phyloP scores from a whole-genome alignment of 2,329 filamentous ascomycete species.

The Fusarium sp. region DNA sequence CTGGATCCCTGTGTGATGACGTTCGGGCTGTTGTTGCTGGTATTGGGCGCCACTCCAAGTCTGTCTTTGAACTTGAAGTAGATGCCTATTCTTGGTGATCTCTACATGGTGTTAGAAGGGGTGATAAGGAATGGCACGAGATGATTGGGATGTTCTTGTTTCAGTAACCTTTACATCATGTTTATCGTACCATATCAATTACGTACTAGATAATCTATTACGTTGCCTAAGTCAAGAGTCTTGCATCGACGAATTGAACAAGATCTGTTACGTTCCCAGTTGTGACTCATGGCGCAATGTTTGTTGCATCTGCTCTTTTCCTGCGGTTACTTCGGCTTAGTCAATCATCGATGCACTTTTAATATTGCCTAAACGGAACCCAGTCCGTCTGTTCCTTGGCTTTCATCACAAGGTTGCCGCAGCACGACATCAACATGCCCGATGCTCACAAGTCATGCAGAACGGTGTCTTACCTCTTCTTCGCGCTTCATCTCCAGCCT shows the following conservation, averaged over 20 bases:
- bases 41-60: not conserved
- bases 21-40: conserved; percentile 1
- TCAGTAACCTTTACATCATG: not conserved
- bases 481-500: accelerated
- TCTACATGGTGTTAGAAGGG: not conserved
- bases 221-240: not conserved
- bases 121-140: accelerated
- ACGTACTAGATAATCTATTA: not conserved
- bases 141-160: not conserved
- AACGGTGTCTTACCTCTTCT: too few relatives aligned
- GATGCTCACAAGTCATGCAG: too few relatives aligned
- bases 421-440: not conserved
- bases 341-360: accelerated
- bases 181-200: too few relatives aligned
- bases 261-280: too few relatives aligned
- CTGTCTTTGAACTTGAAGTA: conserved; percentile 11
- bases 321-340: not conserved
- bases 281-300: not conserved
- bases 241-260: not conserved
- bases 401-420: accelerated
- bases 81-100: conserved; percentile 15
- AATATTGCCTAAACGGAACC: not conserved
- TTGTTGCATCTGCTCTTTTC: accelerated
- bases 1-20: conserved; percentile 9
- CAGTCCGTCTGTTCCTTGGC: not conserved